Evolutionary conservation across 2,329 filamentous ascomycete genomes (phyloP), one percentile per base, ranked within the genome.

Genomic region (Metarhizium sp.): DNA sequence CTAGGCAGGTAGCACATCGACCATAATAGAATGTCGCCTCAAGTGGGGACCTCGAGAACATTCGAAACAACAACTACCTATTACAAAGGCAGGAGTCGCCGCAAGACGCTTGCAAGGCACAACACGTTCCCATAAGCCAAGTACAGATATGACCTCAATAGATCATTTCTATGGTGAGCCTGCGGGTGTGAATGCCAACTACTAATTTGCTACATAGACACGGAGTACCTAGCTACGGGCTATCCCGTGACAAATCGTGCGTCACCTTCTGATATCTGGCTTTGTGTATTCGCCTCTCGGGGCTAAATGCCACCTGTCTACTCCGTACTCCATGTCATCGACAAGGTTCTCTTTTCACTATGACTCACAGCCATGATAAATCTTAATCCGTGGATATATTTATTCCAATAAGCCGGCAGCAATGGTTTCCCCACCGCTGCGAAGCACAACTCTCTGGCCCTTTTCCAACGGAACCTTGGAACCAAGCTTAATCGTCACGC

Each of bases 341-440:
- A 42, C 30, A 3, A 29, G 29, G 4, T 32, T n/a, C 29, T 38
- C n/a, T 48, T 32, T n/a, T 38, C 25, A 25, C 25, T 25, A 25
- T 25, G 25, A 25, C 25, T 25, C 25, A 25, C 25, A 25, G 25
- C 25, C 25, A 25, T 25, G 7, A 13, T 30, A 50, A 30, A 38
- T 52, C 20, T 52, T 48, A 29, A 4, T 8, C 16, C 25, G 10
- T 18, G 10, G 29, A n/a, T 32, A 4, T 25, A 6, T 16, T 72
- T 73, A 86, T 67, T 96, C 92, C 62, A 97, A 71, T 59, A 96
- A 73, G 2, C 94, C 94, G 42, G 92, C 91, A 11, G 90, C 94
- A 57, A 97, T 80, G 2, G 94, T 97, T 62, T 87, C 82, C 1
- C 94, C 94, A 52, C 84, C 84, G 60, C 84, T 84, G 58, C 94